Conservation (phyloP, 306 rosid species). For the Rubus parviflorus region DNA sequence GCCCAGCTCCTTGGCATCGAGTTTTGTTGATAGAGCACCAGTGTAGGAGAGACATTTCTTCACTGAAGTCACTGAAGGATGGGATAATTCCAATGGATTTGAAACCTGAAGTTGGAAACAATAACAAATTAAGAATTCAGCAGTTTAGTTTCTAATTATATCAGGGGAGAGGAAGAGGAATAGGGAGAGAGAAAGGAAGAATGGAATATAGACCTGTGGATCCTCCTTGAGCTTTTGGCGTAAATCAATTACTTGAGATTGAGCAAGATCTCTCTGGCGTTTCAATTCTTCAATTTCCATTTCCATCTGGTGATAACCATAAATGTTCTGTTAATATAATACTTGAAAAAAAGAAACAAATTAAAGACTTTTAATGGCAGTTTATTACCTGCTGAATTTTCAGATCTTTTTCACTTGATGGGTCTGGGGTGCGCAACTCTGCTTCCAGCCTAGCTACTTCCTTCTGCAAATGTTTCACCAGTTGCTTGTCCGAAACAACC, state of each 20-base stretch:
- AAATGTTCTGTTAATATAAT: constrained; percentile 13
- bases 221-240: constrained; percentile 77
- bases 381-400: constrained; percentile 92
- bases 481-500: constrained; percentile 95
- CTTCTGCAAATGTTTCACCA: constrained; percentile 94
- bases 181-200: neutral
- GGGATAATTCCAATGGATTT: constrained; percentile 54
- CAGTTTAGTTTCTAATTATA: constrained; percentile 18
- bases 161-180: neutral
- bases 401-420: constrained; percentile 71
- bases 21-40: constrained; percentile 54
- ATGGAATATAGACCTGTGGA: constrained; percentile 53
- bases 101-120: constrained; percentile 44
- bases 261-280: constrained; percentile 89
- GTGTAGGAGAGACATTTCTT: constrained; percentile 90
- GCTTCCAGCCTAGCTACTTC: constrained; percentile 99
- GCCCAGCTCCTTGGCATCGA: constrained; percentile 46
- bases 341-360: constrained; percentile 3
- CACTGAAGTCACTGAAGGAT: constrained; percentile 59
- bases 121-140: neutral
- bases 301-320: constrained; percentile 68
- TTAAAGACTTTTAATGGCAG: constrained; percentile 2
- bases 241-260: constrained; percentile 79
- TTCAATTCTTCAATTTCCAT: constrained; percentile 91
- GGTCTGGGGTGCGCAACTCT: constrained; percentile 90